Conservation (phyloP, 2,329 filamentous ascomycete genomes). For the Purpureocillium takamizusanense region DNA sequence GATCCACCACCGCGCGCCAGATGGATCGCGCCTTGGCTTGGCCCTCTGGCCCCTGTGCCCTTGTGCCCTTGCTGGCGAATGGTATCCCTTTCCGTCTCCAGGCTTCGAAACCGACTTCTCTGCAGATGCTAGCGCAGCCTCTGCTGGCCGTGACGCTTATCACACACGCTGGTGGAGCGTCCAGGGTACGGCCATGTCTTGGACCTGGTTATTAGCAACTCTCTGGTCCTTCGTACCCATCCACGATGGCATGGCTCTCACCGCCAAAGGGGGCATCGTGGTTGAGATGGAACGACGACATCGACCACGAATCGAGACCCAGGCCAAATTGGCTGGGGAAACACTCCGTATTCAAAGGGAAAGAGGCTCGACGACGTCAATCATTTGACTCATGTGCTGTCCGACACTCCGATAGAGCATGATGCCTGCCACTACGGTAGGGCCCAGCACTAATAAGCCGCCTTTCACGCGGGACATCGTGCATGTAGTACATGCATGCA, state of each 20-base stretch:
- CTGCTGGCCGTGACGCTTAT: conserved; percentile 2
- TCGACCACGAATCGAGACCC: neutral
- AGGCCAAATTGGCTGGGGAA: too few relatives aligned
- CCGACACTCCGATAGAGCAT: too few relatives aligned
- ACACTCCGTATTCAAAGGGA: too few relatives aligned
- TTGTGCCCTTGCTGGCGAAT: neutral
- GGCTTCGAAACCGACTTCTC: conserved; percentile 1
- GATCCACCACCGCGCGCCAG: neutral
- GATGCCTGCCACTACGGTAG: too few relatives aligned
- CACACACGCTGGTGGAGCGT: conserved; percentile 1
- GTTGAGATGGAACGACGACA: neutral
- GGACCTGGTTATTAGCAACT: neutral
- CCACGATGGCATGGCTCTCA: neutral
- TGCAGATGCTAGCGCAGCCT: conserved; percentile 2
- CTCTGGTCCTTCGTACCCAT: neutral
- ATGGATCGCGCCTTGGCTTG: neutral
- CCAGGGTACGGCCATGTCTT: neutral
- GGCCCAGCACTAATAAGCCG: too few relatives aligned
- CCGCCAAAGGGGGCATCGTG: neutral
- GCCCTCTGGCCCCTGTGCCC: neutral
- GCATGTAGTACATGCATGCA: too few relatives aligned
- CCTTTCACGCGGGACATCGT: too few relatives aligned
- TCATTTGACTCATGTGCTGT: too few relatives aligned
- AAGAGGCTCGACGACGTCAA: too few relatives aligned
- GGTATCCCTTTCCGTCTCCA: neutral